Evolutionary conservation across 257 asterid genomes (phyloP), one percentile per base, ranked within the genome.

Genomic region (Perilla frutescens): DNA sequence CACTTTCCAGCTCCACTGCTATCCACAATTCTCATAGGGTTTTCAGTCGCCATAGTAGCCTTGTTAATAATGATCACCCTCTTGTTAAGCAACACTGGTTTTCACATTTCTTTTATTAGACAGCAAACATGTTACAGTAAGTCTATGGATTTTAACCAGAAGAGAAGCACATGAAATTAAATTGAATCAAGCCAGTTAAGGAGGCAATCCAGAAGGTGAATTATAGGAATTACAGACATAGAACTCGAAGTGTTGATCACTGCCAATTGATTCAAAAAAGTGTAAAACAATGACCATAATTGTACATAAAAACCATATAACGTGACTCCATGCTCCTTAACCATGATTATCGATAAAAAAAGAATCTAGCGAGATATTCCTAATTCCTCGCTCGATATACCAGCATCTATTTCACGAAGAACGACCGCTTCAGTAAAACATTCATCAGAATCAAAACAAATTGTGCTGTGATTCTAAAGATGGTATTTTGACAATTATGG

Each of bases 31-130:
- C 96, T 85, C 82, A 91, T 85, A 20, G 96, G 86, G 85, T 84
- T 88, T 80, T 91, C 97, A n/a, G 97, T 89, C 47, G 96, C 91
- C 97, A 91, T 91, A 61, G 59, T 64, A 67, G 71, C 70, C 51
- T 32, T 66, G 49, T 39, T 13, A 75, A 67, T 8, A 65, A 56
- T 37, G 68, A 57, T 47, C 41, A 58, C 36, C 36, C 68, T 62
- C 74, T 45, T 44, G 56, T 61, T 50, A 41, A 55, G 77, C 40
- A 57, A 72, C 53, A 45, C 75, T 40, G 60, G 1, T 79, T 66
- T 70, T 74, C 77, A 81, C 82, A 79, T 74, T 70, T 74, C 83
- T 79, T 64, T 44, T 70, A 70, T 75, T 65, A 77, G 70, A 63
- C 73, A 77, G 71, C 36, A 59, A 67, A 65, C 45, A 55, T 62